Percentiles rank a stretch among this genome's conserved stretches.
These are phyloP conservation scores for Wickerhamiella hasegawae DNA, from an alignment of 805 yeast species.

Conservation along the genomic window DNA sequence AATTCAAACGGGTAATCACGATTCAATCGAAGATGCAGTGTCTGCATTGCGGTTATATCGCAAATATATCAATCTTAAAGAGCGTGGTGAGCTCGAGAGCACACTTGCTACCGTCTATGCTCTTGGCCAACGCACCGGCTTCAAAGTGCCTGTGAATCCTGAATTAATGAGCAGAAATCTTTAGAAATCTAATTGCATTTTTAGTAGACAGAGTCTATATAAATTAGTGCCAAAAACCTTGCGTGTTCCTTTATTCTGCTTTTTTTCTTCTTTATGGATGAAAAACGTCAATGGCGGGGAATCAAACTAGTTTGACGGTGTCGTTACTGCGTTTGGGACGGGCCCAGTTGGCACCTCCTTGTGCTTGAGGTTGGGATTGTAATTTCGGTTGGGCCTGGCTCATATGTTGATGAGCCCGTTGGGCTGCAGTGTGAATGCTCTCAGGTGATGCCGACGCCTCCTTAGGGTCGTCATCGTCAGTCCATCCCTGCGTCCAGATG, in stretches of 20 bases:
- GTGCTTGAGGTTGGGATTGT: background rate
- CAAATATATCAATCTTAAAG: constrained; percentile 47
- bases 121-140: constrained; percentile 23
- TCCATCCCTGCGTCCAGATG: constrained; percentile 16
- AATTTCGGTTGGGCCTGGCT: background rate
- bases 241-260: no score
- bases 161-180: no score
- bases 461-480: constrained; percentile 3
- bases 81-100: constrained; percentile 41
- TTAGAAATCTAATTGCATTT: no score
- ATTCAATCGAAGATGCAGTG: constrained; percentile 89
- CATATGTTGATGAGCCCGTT: background rate
- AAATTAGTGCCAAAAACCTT: no score
- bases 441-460: background rate
- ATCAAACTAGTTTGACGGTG: background rate
- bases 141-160: constrained; percentile 15
- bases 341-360: background rate
- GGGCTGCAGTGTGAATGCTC: background rate
- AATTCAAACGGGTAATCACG: constrained; percentile 89
- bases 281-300: no score
- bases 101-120: constrained; percentile 50
- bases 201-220: no score
- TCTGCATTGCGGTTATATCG: constrained; percentile 70
- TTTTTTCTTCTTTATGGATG: no score
- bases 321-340: background rate